Evolutionary conservation across 176 grass and related monocot species (phyloP).

Genomic region (Melocanna baccifera): DNA sequence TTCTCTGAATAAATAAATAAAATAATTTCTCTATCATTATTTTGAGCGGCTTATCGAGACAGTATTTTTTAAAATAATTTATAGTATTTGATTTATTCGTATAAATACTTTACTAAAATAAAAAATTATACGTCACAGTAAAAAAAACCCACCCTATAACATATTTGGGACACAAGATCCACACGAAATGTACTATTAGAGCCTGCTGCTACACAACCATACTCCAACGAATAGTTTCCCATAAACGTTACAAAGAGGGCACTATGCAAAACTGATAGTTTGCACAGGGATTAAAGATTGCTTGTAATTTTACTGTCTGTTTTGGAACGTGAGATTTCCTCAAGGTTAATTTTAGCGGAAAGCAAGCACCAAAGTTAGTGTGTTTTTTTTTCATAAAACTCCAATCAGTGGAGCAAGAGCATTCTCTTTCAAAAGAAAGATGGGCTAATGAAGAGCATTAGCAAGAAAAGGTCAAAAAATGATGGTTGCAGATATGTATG

Average conservation of each 20-base stretch:
- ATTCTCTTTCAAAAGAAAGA: background rate
- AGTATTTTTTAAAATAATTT: no score
- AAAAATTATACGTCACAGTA: no score
- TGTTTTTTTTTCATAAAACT: background rate
- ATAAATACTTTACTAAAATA: no score
- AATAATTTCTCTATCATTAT: no score
- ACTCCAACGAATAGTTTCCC: background rate
- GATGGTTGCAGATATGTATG: background rate
- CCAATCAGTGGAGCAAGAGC: background rate
- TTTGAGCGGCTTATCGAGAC: no score
- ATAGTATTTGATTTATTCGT: no score
- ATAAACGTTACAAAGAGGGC: background rate
- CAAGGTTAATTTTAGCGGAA: background rate
- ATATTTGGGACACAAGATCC: background rate
- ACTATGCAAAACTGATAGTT: background rate
- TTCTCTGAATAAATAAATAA: no score
- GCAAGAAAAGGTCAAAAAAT: background rate
- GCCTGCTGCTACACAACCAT: background rate
- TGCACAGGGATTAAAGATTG: background rate
- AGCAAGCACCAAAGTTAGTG: background rate
- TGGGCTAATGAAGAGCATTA: background rate
- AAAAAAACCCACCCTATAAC: background rate
- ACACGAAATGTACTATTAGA: background rate
- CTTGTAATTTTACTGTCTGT: background rate
- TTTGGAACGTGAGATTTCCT: background rate